Base-by-base conservation (phyloP, 2,329 filamentous ascomycete genomes). In the Aspergillus floridensis region DNA sequence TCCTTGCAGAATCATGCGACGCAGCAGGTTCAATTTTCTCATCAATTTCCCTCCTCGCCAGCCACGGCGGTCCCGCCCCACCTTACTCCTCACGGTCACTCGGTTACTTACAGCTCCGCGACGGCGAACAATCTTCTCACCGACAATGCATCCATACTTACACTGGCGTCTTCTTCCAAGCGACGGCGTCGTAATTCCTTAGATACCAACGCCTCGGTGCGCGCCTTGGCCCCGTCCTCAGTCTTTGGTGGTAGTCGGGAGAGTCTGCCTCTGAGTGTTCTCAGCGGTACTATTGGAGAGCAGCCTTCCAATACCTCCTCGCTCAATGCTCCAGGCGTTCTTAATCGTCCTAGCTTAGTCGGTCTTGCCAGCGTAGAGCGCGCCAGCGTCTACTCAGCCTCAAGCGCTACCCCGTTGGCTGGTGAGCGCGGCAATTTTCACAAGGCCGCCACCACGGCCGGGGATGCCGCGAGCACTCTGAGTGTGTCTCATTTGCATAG, bases 361-460 rank as follows among this genome's bases (percentile, higher is more conserved):
- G 84, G 81, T 0, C 77, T 84, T 35, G 81, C 83, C 5, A 84
- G 81, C 58, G 78, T 82, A 16, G 86, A 88, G 69, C 81, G 86
- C 5, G 82, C 83, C 11, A 87, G 84, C 65, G 76, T 97, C 55
- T 96, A 96, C 77, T 92, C 90, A 0, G 83, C 87, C 0, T 88
- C 88, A 0, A 90, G 89, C 14, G 81, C 86, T 4, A 84, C 84
- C 1, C 87, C 88, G 6, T 52, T 73, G 12, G 60, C 59, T 6
- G 89, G 88, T 59, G 93, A 96, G 69, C 84, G 93, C 52, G 93
- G 89, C 72, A 96, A 91, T 75, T 85, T 89, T 63, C 93, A 96
- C 70, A 86, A 81, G 53, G 65, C 56, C 50, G 49, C 68, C 62
- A 74, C 68, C 62, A 74, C 71, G 21, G 71, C 73, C 50, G 86